Evolutionary conservation across 2,329 filamentous ascomycete species (phyloP).

Genomic region (Fusarium globosum): DNA sequence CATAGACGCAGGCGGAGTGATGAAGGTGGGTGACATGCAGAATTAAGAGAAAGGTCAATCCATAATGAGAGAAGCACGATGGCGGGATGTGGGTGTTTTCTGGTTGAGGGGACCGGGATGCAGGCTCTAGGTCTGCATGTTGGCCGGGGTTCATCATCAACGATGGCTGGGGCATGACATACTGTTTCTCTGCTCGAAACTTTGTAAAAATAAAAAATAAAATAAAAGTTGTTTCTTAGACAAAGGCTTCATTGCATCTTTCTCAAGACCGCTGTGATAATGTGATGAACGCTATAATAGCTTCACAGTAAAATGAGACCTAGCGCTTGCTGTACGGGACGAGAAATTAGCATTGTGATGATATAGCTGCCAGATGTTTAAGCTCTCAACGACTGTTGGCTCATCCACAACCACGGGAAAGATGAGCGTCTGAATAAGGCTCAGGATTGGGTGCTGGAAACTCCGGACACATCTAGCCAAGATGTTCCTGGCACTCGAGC

Average conservation of each 20-base stretch:
- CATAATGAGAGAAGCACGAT: conserved; percentile 26
- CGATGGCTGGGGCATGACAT: conserved; percentile 19
- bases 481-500: conserved; percentile 38
- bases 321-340: conserved; percentile 14
- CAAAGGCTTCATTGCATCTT: background rate
- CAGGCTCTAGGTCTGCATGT: conserved; percentile 8
- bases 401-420: conserved; percentile 32
- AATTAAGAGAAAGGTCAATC: conserved; percentile 14
- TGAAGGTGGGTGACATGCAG: conserved; percentile 45
- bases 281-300: background rate
- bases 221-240: background rate
- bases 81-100: conserved; percentile 28
- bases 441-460: conserved; percentile 38
- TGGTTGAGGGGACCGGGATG: conserved; percentile 12
- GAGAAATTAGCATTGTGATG: conserved; percentile 33
- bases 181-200: conserved; percentile 14
- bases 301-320: background rate
- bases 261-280: background rate
- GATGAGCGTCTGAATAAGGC: conserved; percentile 39
- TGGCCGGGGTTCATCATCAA: conserved; percentile 6
- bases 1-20: conserved; percentile 38
- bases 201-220: background rate
- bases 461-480: conserved; percentile 22
- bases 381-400: conserved; percentile 38
- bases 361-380: conserved; percentile 26